These are phyloP conservation scores for Trypanosoma scelopori DNA, from an alignment of 208 protist genomes.

Conservation along the genomic window DNA sequence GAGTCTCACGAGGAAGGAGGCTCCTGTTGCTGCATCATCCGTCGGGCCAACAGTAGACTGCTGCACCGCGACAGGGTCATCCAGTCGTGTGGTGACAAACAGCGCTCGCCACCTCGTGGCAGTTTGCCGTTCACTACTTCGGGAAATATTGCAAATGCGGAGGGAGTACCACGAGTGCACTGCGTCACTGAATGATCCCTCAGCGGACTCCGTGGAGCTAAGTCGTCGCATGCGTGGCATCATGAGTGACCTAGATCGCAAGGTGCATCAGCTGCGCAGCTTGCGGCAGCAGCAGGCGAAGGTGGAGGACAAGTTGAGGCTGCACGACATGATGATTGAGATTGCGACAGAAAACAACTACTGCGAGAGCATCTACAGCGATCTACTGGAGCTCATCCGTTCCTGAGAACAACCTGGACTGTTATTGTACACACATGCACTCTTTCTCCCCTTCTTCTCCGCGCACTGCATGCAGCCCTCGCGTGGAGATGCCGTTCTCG, in stretches of 20 bases:
- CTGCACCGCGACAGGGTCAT: not conserved
- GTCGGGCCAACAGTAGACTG: not conserved
- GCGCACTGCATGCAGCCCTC: not conserved
- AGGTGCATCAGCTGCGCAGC: conserved; percentile 55
- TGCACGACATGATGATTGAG: conserved; percentile 68
- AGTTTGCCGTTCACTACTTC: conserved; percentile 46
- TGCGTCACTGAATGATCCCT: conserved; percentile 44
- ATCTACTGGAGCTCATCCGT: conserved; percentile 56
- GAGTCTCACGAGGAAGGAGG: not conserved
- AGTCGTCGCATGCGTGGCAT: conserved; percentile 66
- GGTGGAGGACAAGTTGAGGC: conserved; percentile 39
- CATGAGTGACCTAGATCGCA: conserved; percentile 62
- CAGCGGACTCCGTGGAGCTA: conserved; percentile 49
- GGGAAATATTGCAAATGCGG: conserved; percentile 48
- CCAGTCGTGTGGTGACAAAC: conserved; percentile 9
- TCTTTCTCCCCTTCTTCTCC: not conserved
- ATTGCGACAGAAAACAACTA: conserved; percentile 69
- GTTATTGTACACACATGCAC: conserved; percentile 3
- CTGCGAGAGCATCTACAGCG: conserved; percentile 68
- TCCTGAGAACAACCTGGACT: conserved; percentile 23
- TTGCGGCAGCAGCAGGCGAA: conserved; percentile 54
- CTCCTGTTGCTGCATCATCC: conserved; percentile 5
- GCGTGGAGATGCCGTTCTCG: no score
- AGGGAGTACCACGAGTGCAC: conserved; percentile 50
- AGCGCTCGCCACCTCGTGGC: conserved; percentile 36